These are phyloP conservation scores for Aspergillus panamensis DNA, from an alignment of 495 filamentous ascomycete species.

Conservation along the genomic window DNA sequence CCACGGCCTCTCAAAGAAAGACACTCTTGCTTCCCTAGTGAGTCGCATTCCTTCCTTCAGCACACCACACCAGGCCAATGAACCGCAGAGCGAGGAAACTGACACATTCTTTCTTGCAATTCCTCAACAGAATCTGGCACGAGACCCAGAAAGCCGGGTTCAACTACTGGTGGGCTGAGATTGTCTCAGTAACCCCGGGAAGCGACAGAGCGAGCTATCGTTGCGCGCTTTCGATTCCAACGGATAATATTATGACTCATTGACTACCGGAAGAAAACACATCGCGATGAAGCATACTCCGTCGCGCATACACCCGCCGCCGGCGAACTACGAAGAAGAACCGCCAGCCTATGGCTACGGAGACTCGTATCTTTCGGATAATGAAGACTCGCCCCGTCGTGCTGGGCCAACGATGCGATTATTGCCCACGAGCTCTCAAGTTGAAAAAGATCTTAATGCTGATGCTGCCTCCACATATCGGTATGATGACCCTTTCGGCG, in stretches of 20 bases:
- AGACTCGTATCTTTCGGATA: conserved; percentile 33
- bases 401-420: conserved; percentile 58
- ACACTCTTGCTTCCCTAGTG: conserved; percentile 3
- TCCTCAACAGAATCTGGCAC: not conserved
- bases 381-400: conserved; percentile 31
- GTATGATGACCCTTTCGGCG: conserved; percentile 20
- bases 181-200: not conserved
- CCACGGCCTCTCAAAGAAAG: not conserved
- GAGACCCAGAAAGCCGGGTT: not conserved
- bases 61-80: not conserved
- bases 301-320: conserved; percentile 22
- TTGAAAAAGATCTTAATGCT: conserved; percentile 27
- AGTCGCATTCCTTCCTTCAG: conserved; percentile 17
- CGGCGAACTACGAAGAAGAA: conserved; percentile 37
- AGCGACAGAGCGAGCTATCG: not conserved
- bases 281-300: conserved; percentile 28
- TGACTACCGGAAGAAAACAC: conserved; percentile 16
- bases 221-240: not conserved
- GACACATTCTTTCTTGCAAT: conserved; percentile 3
- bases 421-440: conserved; percentile 52
- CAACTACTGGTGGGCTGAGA: not conserved
- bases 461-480: conserved; percentile 19
- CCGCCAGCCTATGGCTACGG: conserved; percentile 42
- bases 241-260: conserved; percentile 27
- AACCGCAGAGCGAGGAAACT: conserved; percentile 1